These are phyloP conservation scores for Pseudogymnoascus sp. DNA, from an alignment of 2,329 filamentous ascomycete genomes.

Conservation along the genomic window DNA sequence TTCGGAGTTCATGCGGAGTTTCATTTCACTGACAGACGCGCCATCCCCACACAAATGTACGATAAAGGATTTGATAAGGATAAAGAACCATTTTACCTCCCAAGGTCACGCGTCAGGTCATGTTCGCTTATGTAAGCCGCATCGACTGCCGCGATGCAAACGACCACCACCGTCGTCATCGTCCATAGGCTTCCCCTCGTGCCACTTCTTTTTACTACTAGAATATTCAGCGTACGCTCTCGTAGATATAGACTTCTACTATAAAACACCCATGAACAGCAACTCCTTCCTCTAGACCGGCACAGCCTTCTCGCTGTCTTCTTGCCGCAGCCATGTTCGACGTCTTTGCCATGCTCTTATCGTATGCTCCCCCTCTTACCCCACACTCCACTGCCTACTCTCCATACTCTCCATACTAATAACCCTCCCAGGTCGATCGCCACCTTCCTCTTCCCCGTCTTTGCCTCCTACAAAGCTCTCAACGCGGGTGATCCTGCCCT, in stretches of 20 bases:
- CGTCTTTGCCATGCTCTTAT: slow-evolving; percentile 67
- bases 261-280: slow-evolving; percentile 5
- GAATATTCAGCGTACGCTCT: background rate
- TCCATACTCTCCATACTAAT: slow-evolving; percentile 15
- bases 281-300: background rate
- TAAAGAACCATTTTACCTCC: background rate
- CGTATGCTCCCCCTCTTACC: slow-evolving; percentile 39
- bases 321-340: slow-evolving; percentile 53
- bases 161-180: background rate
- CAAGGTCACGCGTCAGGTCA: background rate
- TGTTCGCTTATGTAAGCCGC: slow-evolving; percentile 1
- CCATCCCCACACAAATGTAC: background rate
- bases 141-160: slow-evolving; percentile 5
- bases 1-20: background rate
- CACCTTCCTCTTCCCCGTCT: slow-evolving; percentile 89
- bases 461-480: slow-evolving; percentile 96
- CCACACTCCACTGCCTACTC: slow-evolving; percentile 10
- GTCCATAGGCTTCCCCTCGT: background rate
- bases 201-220: background rate
- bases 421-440: slow-evolving; percentile 57
- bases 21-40: background rate
- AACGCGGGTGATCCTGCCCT: slow-evolving; percentile 84
- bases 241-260: background rate
- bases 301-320: slow-evolving; percentile 6
- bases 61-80: background rate